Conservation (phyloP, 768 basidiomycete genomes). For the Auricularia cornea region DNA sequence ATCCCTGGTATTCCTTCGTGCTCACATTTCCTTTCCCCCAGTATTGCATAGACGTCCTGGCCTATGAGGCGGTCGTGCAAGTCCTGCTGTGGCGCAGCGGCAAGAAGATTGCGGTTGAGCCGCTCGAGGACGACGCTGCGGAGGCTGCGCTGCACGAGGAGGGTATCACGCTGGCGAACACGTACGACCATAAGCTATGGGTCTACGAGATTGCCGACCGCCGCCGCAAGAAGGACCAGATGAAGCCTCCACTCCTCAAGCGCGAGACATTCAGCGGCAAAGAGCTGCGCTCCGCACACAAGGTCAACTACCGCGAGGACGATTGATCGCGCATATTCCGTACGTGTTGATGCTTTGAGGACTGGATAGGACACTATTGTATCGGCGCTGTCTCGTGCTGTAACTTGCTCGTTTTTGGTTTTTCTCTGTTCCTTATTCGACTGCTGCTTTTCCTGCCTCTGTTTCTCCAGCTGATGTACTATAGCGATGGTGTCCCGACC, state of each 20-base stretch:
- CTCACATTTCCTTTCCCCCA: no score
- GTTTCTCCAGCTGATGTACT: no score
- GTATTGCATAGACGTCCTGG: slow-evolving; percentile 3
- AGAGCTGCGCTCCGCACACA: slow-evolving; percentile 47
- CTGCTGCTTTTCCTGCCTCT: no score
- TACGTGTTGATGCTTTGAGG: not conserved
- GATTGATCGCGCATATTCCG: not conserved
- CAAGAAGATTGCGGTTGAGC: not conserved
- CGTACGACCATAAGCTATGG: not conserved
- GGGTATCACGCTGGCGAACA: not conserved
- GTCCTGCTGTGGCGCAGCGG: slow-evolving; percentile 1
- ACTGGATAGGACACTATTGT: no score
- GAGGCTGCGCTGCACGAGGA: not conserved
- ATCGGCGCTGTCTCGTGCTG: no score
- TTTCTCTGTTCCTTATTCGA: no score
- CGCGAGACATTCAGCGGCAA: slow-evolving; percentile 53
- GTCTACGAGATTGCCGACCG: not conserved
- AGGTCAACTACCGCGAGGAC: not conserved
- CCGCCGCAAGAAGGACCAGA: not conserved
- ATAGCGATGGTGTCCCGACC: no score
- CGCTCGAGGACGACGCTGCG: not conserved
- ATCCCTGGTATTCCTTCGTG: not conserved
- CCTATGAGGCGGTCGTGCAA: slow-evolving; percentile 1
- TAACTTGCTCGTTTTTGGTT: no score
- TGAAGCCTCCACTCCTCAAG: not conserved